Evolutionary conservation across 2,329 filamentous ascomycete genomes (phyloP), one percentile per base, ranked within the genome.

Genomic region (Rhynchosporium agropyri): DNA sequence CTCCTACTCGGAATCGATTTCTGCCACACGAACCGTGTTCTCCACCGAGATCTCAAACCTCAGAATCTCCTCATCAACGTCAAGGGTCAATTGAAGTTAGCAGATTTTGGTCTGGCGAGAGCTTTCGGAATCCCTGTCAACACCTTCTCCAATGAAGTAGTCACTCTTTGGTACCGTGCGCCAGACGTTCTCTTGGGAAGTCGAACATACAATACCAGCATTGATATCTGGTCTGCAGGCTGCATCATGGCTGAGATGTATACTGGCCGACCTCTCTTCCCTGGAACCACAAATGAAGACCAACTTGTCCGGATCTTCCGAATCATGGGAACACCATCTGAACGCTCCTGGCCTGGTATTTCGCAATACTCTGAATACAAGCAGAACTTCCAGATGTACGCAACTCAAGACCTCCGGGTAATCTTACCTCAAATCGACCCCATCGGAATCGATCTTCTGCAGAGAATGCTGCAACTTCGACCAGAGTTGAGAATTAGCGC

Each of bases 181-280:
- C 95, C 95, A 0, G 95, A 99, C 72, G 95, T 99, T 53, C 84
- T 99, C 58, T 84, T 99, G 51, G 95, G 95, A 58, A 95, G 90
- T 72, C 83, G 95, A 68, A 98, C 95, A 28, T 99, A 99, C 80
- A 99, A 97, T 79, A 99, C 95, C n/a, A 96, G 92, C 78, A 98
- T 99, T 76, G 95, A 99, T 74, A 98, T 99, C 75, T 99, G 95
- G 95, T 97, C 92, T 6, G 95, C 95, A 6, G 95, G 95, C 62
- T 99, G 95, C 77, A 99, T 99, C 81, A 98, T 99, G 95, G 95
- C 95, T 9, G 95, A 99, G 79, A 97, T 99, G 92, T 98, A 96
- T 77, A 97, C 94, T 0, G 95, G 95, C 3, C 86, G 95, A 20
- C 95, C 95, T 0, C 84, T 99, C 6, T 99, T 99, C 79, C 95